Evolutionary conservation across 2,329 filamentous ascomycete genomes (phyloP), one percentile per base, ranked within the genome.

Genomic region (Penicillium sclerotiorum): DNA sequence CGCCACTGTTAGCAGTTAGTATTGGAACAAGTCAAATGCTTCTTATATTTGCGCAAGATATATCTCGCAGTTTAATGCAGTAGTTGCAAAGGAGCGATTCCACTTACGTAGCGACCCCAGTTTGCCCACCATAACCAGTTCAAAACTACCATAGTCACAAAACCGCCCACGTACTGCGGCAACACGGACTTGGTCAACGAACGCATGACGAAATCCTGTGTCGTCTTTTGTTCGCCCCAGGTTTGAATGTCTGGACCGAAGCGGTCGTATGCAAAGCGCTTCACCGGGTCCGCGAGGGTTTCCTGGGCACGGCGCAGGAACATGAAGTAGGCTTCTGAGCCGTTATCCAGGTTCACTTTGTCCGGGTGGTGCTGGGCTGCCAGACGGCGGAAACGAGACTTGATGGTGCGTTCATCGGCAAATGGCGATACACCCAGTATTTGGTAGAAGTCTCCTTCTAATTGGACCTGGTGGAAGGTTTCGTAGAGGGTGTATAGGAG

Each of bases 401-500:
- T 94, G 67, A 99, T 82, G 11, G 87, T 85, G 61, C 83, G 83
- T 45, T 95, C 90, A 45, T 82, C 80, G 9, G 88, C 87, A 49
- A 80, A 71, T 30, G 86, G 78, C 11, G 86, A 77, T 0, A 96
- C 81, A 28, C 84, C 84, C 0, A 99, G 82, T 56, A 87, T 81
- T 39, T 82, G 77, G 75, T 96, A 97, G 75, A 88, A 96, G 70
- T 90, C 86, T 15, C 87, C 85, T 1, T 79, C 76, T 37, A 80
- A 76, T 55, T 84, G 87, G 22, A 96, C 80, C 56, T 90, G 85
- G 75, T 89, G 85, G 78, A 95, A 89, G 63, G 90, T 88, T 74
- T 97, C 93, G 75, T 92, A 94, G 63, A 97, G 84, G 39, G 91
- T 96, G 78, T 96, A 96, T 57, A 87, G 74, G 30, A 97, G 88